Base-by-base conservation (phyloP, 345 rosid species). In the Noccaea bulbosa region DNA sequence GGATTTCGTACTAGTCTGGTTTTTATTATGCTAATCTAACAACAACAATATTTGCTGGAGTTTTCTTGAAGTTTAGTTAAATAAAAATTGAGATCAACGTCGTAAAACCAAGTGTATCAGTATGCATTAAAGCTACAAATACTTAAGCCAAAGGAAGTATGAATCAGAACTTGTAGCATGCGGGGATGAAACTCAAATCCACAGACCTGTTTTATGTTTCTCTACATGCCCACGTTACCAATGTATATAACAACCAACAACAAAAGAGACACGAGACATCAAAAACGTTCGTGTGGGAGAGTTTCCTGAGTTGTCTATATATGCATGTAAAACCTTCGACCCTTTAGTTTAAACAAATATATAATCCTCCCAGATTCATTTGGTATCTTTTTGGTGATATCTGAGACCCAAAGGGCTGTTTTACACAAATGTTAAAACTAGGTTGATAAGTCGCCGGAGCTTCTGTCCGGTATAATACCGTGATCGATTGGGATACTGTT, bases 191-290 rank as follows among this genome's bases (percentile, higher is more conserved):
- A 52, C 10, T 53, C 27, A 64, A 48, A 66, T 38, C 59, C 49
- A 38, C 49, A 65, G 38, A 40, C 30, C 14, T 66, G 49, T 66
- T 65, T 39, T 58, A 33, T 58, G 73, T 53, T 51, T 51, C 43
- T 46, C 61, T 60, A 67, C 63, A 67, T 51, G 50, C 55, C 49
- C 63, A 68, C 50, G 51, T 50, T 41, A 58, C 40, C 48, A 74
- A 52, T 44, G 57, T 67, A 74, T 61, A 51, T n/a, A n/a, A n/a
- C n/a, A n/a, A n/a, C 68, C 73, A 67, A 71, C 71, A 55, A 74
- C 69, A 68, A 68, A 37, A 59, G 64, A 51, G 54, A 67, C 73
- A 74, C 69, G 73, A 74, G 64, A 67, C 74, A 10, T 11, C 12
- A 68, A 50, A 67, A 58, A 41, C 55, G 73, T 61, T 68, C 73